Conservation (phyloP, 75 land plant genomes). For the Cupressus sempervirens region DNA sequence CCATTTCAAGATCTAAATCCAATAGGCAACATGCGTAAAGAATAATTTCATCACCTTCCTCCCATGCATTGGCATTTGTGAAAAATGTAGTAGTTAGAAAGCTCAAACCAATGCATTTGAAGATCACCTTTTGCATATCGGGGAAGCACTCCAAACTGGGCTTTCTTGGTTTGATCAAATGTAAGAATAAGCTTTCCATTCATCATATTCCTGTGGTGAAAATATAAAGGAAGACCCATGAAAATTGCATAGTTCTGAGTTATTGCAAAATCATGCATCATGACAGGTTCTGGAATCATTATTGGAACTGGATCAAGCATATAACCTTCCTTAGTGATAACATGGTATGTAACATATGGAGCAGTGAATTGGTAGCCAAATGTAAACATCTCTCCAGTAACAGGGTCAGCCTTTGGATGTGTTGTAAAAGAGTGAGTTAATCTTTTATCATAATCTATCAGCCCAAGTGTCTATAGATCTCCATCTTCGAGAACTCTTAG, state of each 20-base stretch:
- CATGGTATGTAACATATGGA: conserved; percentile 27
- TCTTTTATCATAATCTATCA: conserved; percentile 79
- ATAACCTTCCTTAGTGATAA: conserved; percentile 38
- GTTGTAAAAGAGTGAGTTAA: conserved; percentile 78
- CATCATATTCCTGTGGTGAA: conserved; percentile 65
- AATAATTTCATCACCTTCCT: conserved; percentile 88
- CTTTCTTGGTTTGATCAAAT: conserved; percentile 64
- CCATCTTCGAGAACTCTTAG: conserved; percentile 91
- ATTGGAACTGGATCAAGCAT: conserved; percentile 37
- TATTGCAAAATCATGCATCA: conserved; percentile 50
- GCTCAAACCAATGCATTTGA: conserved; percentile 82
- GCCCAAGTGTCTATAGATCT: conserved; percentile 84
- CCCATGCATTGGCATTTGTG: conserved; percentile 99
- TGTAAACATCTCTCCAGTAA: conserved; percentile 41
- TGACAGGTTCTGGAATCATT: conserved; percentile 21
- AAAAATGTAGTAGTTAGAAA: conserved; percentile 85
- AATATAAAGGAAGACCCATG: conserved; percentile 40
- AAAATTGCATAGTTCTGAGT: conserved; percentile 46
- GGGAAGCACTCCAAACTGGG: conserved; percentile 92
- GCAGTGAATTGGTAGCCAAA: conserved; percentile 20
- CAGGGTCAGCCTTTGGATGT: conserved; percentile 57
- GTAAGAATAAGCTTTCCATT: conserved; percentile 49
- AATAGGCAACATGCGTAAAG: conserved; percentile 72
- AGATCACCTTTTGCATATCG: conserved; percentile 83
- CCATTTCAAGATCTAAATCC: conserved; percentile 62